Base-by-base conservation (phyloP, 1,284 basidiomycete species). In the Neonothopanus nambi region DNA sequence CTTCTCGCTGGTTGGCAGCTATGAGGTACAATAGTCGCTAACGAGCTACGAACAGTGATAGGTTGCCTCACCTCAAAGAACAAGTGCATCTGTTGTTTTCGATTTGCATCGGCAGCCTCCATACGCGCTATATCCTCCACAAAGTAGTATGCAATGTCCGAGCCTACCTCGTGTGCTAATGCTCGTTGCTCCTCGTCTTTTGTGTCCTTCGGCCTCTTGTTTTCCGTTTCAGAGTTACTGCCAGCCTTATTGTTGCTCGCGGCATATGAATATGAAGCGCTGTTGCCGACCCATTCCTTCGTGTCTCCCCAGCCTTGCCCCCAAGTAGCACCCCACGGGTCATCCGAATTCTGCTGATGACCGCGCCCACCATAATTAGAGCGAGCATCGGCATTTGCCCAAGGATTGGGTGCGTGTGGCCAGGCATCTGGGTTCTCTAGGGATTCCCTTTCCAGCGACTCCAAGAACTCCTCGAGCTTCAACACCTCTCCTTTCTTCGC, bases 1-100 rank as follows among this genome's bases (percentile, higher is more conserved):
- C 57, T 85, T 83, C 43, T 80, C 71, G 18, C 79, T 65, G 2
- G 81, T 78, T 0, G 81, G 67, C 71, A 84, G 76, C 83, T 84
- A 52, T 5, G 41, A 40, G 47, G 44, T 15, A 46, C 12, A 15
- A 38, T 47, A 21, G 21, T 59, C 2, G n/a, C n/a, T n/a, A 55
- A 47, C 20, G 21, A 12, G 12, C 9, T 17, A 48, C 9, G 11
- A 42, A 39, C 36, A 53, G 33, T 35, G 48, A 20, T 42, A 42
- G 40, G 8, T 23, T n/a, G 24, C 65, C 74, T 30, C 55, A 81
- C 84, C 65, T 79, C 69, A 46, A 71, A 80, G 59, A 85, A 85
- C 11, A 56, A 21, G 54, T 81, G 73, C 77, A 85, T 77, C 47
- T 69, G 58, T 51, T 61, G 63, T 48, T 68, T 76, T 20, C 73